Percentiles rank a stretch among this genome's conserved stretches.
These are phyloP conservation scores for Botrytis tulipae DNA, from an alignment of 2,329 filamentous ascomycete genomes.

Conservation along the genomic window DNA sequence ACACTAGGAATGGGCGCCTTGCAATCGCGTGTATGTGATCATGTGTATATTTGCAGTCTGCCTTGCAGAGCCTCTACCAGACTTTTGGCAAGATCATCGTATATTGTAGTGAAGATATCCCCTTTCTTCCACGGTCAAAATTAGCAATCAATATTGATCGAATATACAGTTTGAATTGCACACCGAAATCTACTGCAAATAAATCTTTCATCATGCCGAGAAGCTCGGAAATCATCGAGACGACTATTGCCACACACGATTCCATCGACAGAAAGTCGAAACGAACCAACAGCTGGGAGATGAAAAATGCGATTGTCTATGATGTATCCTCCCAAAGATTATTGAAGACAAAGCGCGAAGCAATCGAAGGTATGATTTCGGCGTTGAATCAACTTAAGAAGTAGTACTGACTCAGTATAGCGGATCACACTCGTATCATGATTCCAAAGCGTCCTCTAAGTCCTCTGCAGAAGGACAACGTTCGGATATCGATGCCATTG, in stretches of 20 bases:
- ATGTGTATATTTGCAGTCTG: neutral
- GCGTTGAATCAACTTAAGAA: neutral
- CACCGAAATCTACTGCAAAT: neutral
- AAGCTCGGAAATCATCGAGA: neutral
- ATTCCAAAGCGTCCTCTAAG: constrained; percentile 4
- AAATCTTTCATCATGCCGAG: neutral
- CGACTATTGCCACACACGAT: neutral
- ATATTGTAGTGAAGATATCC: neutral
- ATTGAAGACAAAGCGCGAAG: neutral
- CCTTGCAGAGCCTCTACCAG: neutral
- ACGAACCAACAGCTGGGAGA: constrained; percentile 13
- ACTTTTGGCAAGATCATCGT: neutral
- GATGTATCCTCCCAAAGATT: constrained; percentile 8
- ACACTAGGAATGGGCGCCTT: neutral
- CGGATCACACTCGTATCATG: neutral
- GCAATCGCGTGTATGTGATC: neutral
- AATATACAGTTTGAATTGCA: neutral
- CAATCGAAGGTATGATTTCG: neutral
- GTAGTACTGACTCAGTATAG: neutral
- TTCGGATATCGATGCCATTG: constrained; percentile 4
- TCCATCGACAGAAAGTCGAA: neutral
- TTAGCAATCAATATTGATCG: neutral
- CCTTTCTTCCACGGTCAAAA: neutral
- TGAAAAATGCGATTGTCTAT: constrained; percentile 1
- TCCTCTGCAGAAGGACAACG: neutral